These are phyloP conservation scores for Quillaja saponaria DNA, from an alignment of 306 rosid species.

Conservation along the genomic window DNA sequence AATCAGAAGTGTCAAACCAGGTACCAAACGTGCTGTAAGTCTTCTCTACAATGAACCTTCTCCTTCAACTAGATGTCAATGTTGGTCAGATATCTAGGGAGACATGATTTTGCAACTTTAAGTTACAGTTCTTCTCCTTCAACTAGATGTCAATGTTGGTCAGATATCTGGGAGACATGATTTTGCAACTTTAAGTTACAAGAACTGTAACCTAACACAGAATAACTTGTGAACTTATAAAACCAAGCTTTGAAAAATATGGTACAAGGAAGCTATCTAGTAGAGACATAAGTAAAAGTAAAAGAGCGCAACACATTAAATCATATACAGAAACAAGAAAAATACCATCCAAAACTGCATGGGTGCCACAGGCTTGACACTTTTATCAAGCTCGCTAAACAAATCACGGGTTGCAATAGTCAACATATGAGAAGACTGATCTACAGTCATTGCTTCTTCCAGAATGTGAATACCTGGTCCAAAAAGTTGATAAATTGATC, in stretches of 20 bases:
- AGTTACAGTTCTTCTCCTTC: neutral
- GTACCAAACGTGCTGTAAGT: too few species aligned
- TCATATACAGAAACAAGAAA: conserved; percentile 25
- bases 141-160: neutral
- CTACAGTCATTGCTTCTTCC: conserved; percentile 79
- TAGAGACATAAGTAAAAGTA: neutral
- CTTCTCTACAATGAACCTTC: neutral
- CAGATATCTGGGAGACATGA: neutral
- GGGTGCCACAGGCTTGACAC: conserved; percentile 93
- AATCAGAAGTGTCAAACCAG: too few species aligned
- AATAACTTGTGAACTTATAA: neutral
- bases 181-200: neutral
- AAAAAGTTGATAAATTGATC: conserved; percentile 32
- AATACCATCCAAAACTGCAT: conserved; percentile 99
- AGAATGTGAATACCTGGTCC: conserved; percentile 69
- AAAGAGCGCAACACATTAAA: conserved; percentile 10
- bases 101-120: neutral
- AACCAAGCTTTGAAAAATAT: neutral
- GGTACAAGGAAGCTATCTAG: conserved; percentile 4
- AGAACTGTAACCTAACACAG: conserved; percentile 16
- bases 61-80: neutral
- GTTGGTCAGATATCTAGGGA: neutral
- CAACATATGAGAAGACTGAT: conserved; percentile 90
- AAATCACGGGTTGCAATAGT: conserved; percentile 89
- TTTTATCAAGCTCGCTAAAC: conserved; percentile 84